Evolutionary conservation across 805 yeast genomes (phyloP).

Genomic region (Schwanniomyces occidentalis): DNA sequence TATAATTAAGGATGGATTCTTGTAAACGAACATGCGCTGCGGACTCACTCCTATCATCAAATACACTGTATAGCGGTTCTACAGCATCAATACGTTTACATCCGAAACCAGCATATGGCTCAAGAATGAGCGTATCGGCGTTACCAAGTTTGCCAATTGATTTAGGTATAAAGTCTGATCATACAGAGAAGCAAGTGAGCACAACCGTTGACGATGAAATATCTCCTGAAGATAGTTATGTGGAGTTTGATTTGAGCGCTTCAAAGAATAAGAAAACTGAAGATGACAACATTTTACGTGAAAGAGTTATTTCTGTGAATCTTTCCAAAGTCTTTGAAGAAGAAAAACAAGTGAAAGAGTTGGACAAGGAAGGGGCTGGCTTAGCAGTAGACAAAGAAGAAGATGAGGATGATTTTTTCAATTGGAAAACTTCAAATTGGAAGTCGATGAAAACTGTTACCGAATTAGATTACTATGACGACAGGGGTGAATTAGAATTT

Average conservation of each 20-base stretch:
- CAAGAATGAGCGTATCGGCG: slow-evolving; percentile 18
- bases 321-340: no score
- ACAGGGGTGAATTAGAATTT: slow-evolving; percentile 66
- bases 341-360: not conserved
- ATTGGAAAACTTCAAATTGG: slow-evolving; percentile 61
- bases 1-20: no score
- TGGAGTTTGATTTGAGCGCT: slow-evolving; percentile 30
- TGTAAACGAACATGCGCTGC: no score
- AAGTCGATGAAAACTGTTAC: slow-evolving; percentile 84
- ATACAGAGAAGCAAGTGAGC: no score
- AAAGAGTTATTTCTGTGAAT: slow-evolving; percentile 7
- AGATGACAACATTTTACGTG: slow-evolving; percentile 3
- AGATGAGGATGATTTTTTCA: slow-evolving; percentile 35
- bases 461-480: slow-evolving; percentile 74
- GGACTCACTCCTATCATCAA: no score
- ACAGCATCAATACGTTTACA: no score
- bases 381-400: not conserved
- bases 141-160: slow-evolving; percentile 23
- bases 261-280: slow-evolving; percentile 2
- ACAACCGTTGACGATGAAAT: no score
- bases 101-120: slow-evolving; percentile 12
- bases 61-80: no score
- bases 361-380: slow-evolving; percentile 4
- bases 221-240: slow-evolving; percentile 20
- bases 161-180: no score